phyloP scores from a whole-genome alignment of 768 basidiomycete genomes.

The Suillus luteus region DNA sequence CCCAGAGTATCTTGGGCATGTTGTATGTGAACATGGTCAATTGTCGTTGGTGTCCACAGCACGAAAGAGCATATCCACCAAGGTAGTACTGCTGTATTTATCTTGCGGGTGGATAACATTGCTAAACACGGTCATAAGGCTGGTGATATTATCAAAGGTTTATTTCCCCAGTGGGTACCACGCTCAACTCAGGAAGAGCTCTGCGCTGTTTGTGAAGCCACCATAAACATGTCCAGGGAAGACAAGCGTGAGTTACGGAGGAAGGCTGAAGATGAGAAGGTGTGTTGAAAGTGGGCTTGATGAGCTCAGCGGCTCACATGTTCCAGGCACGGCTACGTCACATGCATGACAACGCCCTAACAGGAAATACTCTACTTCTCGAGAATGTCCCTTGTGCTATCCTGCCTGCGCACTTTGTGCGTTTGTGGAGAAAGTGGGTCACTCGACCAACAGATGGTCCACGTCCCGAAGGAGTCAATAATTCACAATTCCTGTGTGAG shows the following conservation, averaged over 20 bases:
- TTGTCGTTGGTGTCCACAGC: slow-evolving; percentile 55
- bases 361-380: slow-evolving; percentile 44
- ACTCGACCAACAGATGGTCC: slow-evolving; percentile 51
- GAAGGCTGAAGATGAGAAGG: slow-evolving; percentile 81
- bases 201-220: slow-evolving; percentile 66
- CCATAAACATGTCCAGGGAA: slow-evolving; percentile 55
- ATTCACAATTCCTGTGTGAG: slow-evolving; percentile 62
- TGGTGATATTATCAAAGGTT: slow-evolving; percentile 47
- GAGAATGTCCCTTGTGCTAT: slow-evolving; percentile 58
- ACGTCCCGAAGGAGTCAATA: slow-evolving; percentile 68
- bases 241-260: slow-evolving; percentile 63
- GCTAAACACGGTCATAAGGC: slow-evolving; percentile 46
- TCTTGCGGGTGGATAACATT: slow-evolving; percentile 1
- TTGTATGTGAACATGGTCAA: slow-evolving; percentile 71
- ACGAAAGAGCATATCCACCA: slow-evolving; percentile 62
- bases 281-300: slow-evolving; percentile 25
- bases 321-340: slow-evolving; percentile 61
- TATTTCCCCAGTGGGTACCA: slow-evolving; percentile 71
- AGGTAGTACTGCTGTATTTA: slow-evolving; percentile 41
- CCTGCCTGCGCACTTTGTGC: slow-evolving; percentile 62
- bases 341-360: slow-evolving; percentile 58
- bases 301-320: slow-evolving; percentile 12
- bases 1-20: slow-evolving; percentile 54
- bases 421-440: slow-evolving; percentile 72
- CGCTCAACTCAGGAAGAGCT: slow-evolving; percentile 48